Conservation (phyloP, 257 asterid species). For the Ilex aquifolium region DNA sequence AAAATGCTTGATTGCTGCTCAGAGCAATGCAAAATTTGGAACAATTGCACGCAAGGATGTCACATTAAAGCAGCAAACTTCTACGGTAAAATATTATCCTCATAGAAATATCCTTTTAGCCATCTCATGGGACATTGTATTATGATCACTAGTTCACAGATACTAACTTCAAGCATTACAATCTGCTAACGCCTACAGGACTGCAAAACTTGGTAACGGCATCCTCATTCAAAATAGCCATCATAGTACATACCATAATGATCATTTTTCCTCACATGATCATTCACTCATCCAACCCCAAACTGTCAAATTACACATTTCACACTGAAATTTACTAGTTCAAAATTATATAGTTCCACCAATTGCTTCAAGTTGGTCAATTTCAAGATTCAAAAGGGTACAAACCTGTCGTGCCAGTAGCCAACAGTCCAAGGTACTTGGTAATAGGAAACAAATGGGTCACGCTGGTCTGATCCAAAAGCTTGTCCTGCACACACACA, state of each 20-base stretch:
- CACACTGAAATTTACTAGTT: neutral
- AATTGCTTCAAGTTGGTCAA: neutral
- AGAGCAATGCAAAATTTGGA: too few relatives aligned
- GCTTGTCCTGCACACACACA: slow-evolving; percentile 77
- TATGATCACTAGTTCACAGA: too few relatives aligned
- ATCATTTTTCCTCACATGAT: neutral
- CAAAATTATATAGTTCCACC: neutral
- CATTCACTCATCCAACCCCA: neutral
- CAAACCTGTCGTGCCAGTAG: slow-evolving; percentile 94
- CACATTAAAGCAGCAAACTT: too few relatives aligned
- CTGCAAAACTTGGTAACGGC: too few relatives aligned
- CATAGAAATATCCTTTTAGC: too few relatives aligned
- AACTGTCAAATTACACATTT: neutral
- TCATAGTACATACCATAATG: neutral
- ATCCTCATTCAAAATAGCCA: too few relatives aligned
- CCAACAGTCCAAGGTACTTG: slow-evolving; percentile 77
- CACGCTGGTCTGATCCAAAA: slow-evolving; percentile 91
- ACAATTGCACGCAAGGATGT: too few relatives aligned
- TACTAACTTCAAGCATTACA: too few relatives aligned
- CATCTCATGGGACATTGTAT: too few relatives aligned
- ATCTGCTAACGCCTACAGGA: too few relatives aligned
- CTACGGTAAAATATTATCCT: too few relatives aligned
- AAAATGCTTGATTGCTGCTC: too few relatives aligned
- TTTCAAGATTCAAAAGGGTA: neutral
- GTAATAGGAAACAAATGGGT: slow-evolving; percentile 85